Evolutionary conservation across 2,329 filamentous ascomycete species (phyloP).

Genomic region (Mollisia scopiformis): DNA sequence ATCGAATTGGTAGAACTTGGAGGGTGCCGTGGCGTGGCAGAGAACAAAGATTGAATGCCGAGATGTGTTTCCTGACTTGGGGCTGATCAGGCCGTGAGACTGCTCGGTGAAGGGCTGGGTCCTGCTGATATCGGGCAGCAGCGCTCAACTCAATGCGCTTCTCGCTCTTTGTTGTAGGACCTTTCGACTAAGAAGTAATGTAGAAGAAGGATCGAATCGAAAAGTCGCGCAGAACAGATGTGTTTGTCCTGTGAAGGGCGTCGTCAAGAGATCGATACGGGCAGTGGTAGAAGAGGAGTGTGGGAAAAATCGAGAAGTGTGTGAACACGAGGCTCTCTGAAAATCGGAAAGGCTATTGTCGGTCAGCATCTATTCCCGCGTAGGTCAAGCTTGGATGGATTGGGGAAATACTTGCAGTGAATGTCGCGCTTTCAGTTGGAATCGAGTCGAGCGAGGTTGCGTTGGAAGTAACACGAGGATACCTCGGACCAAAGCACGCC

Average conservation of each 20-base stretch:
- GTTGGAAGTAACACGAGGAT: conserved; percentile 23
- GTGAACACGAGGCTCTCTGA: background rate
- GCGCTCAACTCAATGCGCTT: background rate
- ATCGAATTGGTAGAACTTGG: conserved; percentile 2
- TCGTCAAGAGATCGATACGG: background rate
- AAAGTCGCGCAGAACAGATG: background rate
- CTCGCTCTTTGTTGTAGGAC: background rate
- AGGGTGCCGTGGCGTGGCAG: background rate
- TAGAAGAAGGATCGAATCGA: background rate
- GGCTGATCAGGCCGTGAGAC: background rate
- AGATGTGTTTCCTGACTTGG: background rate
- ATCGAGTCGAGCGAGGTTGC: conserved; percentile 10
- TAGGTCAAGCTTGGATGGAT: background rate
- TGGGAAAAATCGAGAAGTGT: background rate
- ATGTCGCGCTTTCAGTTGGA: background rate
- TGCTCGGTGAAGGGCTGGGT: background rate
- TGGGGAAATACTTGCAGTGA: conserved; percentile 2
- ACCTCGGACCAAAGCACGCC: conserved; percentile 23
- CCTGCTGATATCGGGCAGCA: background rate
- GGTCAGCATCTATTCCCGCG: conserved; percentile 1
- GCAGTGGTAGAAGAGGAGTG: background rate
- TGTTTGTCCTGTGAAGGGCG: background rate
- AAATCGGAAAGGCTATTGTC: conserved; percentile 9
- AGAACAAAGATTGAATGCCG: background rate
- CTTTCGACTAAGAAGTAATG: background rate